phyloP scores from a whole-genome alignment of 2,329 filamentous ascomycete species.

The Colletotrichum plurivorum region DNA sequence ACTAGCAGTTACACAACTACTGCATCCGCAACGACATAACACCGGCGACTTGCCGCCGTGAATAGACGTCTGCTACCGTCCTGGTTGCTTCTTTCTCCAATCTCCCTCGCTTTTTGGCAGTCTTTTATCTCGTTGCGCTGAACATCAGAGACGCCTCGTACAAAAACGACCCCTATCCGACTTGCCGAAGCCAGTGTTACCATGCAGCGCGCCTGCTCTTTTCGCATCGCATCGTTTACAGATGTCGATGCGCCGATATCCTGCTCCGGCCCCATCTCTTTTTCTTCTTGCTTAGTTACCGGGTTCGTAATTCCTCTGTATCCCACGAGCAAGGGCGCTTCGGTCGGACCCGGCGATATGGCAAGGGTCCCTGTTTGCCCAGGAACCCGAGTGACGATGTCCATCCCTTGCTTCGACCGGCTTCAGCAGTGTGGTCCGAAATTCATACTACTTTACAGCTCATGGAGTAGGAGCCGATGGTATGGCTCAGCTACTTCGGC shows the following conservation, averaged over 20 bases:
- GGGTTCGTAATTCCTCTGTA: not conserved
- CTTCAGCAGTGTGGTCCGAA: conserved; percentile 1
- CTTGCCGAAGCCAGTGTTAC: conserved; percentile 3
- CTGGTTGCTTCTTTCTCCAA: not conserved
- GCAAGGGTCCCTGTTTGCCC: not conserved
- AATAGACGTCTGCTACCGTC: not conserved
- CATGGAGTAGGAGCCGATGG: not conserved
- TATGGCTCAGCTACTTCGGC: not conserved
- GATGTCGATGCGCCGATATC: not conserved
- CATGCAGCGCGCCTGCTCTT: not conserved
- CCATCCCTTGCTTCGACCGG: conserved; percentile 8
- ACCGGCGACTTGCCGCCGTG: not conserved
- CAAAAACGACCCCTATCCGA: not conserved
- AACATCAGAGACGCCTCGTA: not conserved
- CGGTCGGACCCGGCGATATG: not conserved
- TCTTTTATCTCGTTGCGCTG: no score
- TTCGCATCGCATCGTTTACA: not conserved
- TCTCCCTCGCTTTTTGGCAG: no score
- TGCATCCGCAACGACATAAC: not conserved
- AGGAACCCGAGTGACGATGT: not conserved
- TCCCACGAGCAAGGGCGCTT: not conserved
- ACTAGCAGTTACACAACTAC: conserved; percentile 7
- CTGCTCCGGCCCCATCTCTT: not conserved
- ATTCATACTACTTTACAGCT: not conserved
- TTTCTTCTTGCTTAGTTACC: not conserved